These are phyloP conservation scores for Aspergillus wentii DNA, from an alignment of 495 filamentous ascomycete species.

Conservation along the genomic window DNA sequence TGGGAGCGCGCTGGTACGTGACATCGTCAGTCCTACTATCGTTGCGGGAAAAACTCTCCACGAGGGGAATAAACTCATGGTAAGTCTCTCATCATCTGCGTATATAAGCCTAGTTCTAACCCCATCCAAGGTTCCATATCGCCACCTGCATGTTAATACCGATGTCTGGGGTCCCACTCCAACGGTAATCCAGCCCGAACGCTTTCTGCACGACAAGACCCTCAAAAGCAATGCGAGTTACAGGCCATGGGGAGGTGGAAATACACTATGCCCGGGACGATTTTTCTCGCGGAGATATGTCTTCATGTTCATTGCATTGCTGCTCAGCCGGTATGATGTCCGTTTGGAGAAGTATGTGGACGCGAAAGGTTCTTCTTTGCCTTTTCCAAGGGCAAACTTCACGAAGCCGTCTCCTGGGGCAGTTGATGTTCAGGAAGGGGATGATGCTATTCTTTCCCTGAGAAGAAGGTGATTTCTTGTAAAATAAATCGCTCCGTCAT, in stretches of 20 bases:
- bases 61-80: conserved; percentile 10
- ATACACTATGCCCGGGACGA: conserved; percentile 31
- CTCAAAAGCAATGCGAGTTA: conserved; percentile 9
- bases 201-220: conserved; percentile 16
- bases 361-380: too few relatives aligned
- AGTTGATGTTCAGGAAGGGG: too few relatives aligned
- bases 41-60: conserved; percentile 14
- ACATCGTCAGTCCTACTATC: conserved; percentile 4
- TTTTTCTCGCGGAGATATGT: conserved; percentile 36
- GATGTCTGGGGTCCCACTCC: conserved; percentile 13
- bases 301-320: conserved; percentile 26
- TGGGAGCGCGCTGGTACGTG: conserved; percentile 9
- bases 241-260: conserved; percentile 34
- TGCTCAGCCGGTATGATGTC: conserved; percentile 7
- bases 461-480: too few relatives aligned
- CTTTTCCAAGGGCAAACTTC: too few relatives aligned
- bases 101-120: too few relatives aligned
- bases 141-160: conserved; percentile 19
- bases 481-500: too few relatives aligned
- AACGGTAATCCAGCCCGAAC: conserved; percentile 11
- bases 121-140: conserved; percentile 16
- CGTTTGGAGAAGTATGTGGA: too few relatives aligned
- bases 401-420: too few relatives aligned
- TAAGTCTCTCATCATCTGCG: background rate
- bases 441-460: too few relatives aligned